These are phyloP conservation scores for Psilocybe subaeruginosa DNA, from an alignment of 768 basidiomycete species.

Conservation along the genomic window DNA sequence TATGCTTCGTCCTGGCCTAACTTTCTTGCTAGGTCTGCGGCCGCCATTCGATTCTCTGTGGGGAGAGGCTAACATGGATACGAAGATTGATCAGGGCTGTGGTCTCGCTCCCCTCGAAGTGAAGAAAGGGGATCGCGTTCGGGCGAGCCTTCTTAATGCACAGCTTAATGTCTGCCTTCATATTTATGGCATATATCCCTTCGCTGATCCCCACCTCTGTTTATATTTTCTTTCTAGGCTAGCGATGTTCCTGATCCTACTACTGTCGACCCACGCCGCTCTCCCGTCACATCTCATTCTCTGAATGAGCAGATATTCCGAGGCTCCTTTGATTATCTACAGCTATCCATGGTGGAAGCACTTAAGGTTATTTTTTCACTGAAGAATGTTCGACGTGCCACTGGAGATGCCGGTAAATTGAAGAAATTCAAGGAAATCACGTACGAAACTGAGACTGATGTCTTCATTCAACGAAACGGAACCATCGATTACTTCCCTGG, in stretches of 20 bases:
- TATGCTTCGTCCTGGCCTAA: not conserved
- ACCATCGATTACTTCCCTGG: conserved; percentile 15
- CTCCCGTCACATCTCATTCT: not conserved
- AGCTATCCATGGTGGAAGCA: conserved; percentile 44
- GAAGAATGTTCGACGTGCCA: conserved; percentile 48
- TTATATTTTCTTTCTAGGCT: not conserved
- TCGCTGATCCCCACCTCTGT: too few species aligned
- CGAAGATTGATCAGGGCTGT: conserved; percentile 36
- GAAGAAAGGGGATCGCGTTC: conserved; percentile 43
- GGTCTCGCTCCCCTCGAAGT: conserved; percentile 35
- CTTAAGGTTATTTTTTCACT: conserved; percentile 48
- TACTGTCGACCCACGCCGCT: conserved; percentile 7
- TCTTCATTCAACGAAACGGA: conserved; percentile 17
- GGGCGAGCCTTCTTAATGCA: conserved; percentile 44
- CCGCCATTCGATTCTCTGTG: conserved; percentile 46
- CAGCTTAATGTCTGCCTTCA: conserved; percentile 38
- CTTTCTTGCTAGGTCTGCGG: conserved; percentile 30
- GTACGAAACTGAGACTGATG: conserved; percentile 16
- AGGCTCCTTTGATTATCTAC: conserved; percentile 39
- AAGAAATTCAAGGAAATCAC: conserved; percentile 13
- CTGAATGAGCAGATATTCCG: conserved; percentile 42
- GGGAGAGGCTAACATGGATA: conserved; percentile 35
- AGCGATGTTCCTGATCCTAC: conserved; percentile 9
- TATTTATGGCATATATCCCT: not conserved
- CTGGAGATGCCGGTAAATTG: conserved; percentile 40